phyloP scores from a whole-genome alignment of 768 basidiomycete genomes.

The Amyloporia xantha region DNA sequence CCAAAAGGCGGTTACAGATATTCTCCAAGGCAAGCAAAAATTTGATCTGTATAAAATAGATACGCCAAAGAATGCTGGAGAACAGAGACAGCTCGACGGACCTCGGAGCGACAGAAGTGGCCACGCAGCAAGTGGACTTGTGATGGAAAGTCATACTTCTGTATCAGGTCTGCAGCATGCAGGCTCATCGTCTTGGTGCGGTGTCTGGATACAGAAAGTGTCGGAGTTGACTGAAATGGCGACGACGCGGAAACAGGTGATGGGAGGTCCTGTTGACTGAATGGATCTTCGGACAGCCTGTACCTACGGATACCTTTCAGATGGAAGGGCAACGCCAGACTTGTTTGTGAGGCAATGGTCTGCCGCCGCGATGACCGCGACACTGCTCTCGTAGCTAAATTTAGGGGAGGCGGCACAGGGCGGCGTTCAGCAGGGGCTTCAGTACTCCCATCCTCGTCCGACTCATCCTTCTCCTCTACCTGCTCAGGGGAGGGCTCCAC shows the following conservation, averaged over 20 bases:
- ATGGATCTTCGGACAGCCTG: constrained; percentile 63
- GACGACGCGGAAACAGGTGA: constrained; percentile 30
- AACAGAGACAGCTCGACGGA: constrained; percentile 24
- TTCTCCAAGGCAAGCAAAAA: constrained; percentile 86
- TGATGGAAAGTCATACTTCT: constrained; percentile 58
- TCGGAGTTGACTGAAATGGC: constrained; percentile 69
- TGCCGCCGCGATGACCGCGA: constrained; percentile 25
- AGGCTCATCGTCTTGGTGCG: constrained; percentile 38
- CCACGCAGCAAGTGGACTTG: constrained; percentile 72
- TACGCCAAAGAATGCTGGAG: neutral
- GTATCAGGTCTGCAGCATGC: constrained; percentile 47
- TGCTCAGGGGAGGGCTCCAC: constrained; percentile 14
- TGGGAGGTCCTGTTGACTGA: constrained; percentile 55
- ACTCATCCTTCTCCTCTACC: constrained; percentile 31
- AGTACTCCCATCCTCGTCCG: constrained; percentile 30
- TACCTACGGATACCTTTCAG: constrained; percentile 46
- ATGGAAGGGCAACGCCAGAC: constrained; percentile 64
- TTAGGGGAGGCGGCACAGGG: neutral
- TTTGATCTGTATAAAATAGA: constrained; percentile 49
- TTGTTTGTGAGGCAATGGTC: constrained; percentile 65
- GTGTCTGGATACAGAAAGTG: constrained; percentile 44
- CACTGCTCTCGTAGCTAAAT: neutral
- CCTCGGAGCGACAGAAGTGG: constrained; percentile 87
- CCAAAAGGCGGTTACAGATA: constrained; percentile 85
- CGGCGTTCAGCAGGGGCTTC: constrained; percentile 6